Conservation (phyloP, 495 filamentous ascomycete genomes). For the Podospora tetraspora region DNA sequence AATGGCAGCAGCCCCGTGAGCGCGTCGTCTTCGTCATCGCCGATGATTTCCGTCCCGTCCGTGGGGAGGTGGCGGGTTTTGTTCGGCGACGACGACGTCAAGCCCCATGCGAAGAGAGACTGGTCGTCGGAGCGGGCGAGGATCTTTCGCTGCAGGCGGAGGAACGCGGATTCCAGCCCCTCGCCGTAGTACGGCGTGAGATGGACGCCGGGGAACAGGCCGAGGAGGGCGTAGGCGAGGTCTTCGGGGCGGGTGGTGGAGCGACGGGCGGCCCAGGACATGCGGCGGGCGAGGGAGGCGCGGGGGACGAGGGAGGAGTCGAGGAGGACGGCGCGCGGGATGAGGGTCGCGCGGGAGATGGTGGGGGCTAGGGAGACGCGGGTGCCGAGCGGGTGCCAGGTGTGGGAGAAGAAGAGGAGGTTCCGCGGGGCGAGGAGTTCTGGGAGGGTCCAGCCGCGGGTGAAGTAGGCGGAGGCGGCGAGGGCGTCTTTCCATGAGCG, state of each 20-base stretch:
- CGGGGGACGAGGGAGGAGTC: slow-evolving; percentile 18
- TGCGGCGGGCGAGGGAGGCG: slow-evolving; percentile 22
- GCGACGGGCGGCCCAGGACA: slow-evolving; percentile 34
- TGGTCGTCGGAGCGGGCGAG: slow-evolving; percentile 26
- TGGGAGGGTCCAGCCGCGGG: slow-evolving; percentile 24
- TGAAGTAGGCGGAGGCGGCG: slow-evolving; percentile 22
- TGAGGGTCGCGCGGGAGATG: slow-evolving; percentile 18
- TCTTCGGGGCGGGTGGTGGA: slow-evolving; percentile 33
- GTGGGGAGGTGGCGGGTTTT: not conserved
- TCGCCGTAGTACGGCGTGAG: slow-evolving; percentile 37
- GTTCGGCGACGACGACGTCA: not conserved
- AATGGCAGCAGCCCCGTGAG: slow-evolving; percentile 11
- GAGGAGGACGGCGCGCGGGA: slow-evolving; percentile 16
- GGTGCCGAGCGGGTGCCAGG: slow-evolving; percentile 22
- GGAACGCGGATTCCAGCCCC: slow-evolving; percentile 30
- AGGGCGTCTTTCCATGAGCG: slow-evolving; percentile 25
- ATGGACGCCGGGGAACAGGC: slow-evolving; percentile 29
- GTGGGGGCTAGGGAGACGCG: slow-evolving; percentile 17
- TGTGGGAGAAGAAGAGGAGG: slow-evolving; percentile 20
- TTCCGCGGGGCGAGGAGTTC: slow-evolving; percentile 24
- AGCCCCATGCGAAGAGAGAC: slow-evolving; percentile 29
- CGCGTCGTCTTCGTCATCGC: slow-evolving; percentile 15
- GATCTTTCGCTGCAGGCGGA: slow-evolving; percentile 32
- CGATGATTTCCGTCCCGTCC: not conserved
- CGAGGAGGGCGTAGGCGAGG: slow-evolving; percentile 35